Conservation (phyloP, 2,329 filamentous ascomycete genomes). For the Chaetomiaceae sp. region DNA sequence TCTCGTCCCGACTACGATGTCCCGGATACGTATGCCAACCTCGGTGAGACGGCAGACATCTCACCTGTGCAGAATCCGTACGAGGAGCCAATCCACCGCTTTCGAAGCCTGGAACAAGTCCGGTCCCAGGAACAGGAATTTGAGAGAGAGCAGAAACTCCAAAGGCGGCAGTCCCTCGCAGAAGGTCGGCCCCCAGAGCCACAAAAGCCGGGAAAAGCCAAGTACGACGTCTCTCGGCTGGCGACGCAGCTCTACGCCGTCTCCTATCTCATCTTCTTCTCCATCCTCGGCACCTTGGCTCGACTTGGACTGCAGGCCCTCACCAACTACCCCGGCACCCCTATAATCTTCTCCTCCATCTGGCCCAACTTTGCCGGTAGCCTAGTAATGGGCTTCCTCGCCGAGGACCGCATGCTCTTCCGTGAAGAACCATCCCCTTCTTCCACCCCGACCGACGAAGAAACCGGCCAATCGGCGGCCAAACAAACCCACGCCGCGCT, state of each 20-base stretch:
- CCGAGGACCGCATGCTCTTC: slow-evolving; percentile 74
- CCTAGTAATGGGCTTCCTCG: slow-evolving; percentile 77
- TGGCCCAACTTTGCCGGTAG: slow-evolving; percentile 88
- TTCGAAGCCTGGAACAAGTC: slow-evolving; percentile 38
- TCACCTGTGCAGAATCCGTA: slow-evolving; percentile 42
- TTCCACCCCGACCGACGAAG: slow-evolving; percentile 33
- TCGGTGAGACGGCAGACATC: slow-evolving; percentile 38
- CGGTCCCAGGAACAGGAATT: slow-evolving; percentile 29
- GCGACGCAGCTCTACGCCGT: slow-evolving; percentile 63
- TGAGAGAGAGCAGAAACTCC: slow-evolving; percentile 16
- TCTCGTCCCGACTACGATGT: slow-evolving; percentile 31
- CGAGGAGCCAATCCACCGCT: slow-evolving; percentile 33
- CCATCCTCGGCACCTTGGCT: slow-evolving; percentile 77
- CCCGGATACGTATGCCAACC: slow-evolving; percentile 37
- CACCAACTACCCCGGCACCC: slow-evolving; percentile 71
- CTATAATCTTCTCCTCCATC: slow-evolving; percentile 66
- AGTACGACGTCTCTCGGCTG: slow-evolving; percentile 40
- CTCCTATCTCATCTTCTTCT: slow-evolving; percentile 80
- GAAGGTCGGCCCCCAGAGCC: background rate
- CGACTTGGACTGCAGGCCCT: slow-evolving; percentile 75
- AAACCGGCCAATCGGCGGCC: slow-evolving; percentile 33
- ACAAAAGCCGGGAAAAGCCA: slow-evolving; percentile 1
- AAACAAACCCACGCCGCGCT: slow-evolving; percentile 55
- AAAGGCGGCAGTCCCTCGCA: background rate
- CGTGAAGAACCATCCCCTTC: slow-evolving; percentile 34